Evolutionary conservation across 805 yeast genomes (phyloP).

Genomic region (Yarrowia yakushimensis): DNA sequence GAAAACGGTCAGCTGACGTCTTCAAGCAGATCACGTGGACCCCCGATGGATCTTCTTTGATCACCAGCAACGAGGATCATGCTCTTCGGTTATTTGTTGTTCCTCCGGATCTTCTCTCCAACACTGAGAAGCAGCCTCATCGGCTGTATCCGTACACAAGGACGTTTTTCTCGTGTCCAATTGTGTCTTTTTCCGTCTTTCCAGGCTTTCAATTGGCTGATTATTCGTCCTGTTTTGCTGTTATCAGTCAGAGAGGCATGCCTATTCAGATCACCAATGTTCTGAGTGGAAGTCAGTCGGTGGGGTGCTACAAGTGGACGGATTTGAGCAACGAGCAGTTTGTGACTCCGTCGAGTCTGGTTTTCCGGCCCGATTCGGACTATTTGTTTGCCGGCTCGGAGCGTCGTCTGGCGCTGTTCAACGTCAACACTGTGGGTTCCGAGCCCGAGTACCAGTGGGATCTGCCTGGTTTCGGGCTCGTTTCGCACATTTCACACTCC

Average conservation of each 20-base stretch:
- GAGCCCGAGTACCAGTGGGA: conserved; percentile 26
- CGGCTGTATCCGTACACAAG: conserved; percentile 27
- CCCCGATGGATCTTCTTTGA: conserved; percentile 32
- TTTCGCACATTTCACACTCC: not conserved
- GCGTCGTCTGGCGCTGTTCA: conserved; percentile 12
- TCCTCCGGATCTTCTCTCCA: conserved; percentile 29
- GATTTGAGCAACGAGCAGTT: conserved; percentile 7
- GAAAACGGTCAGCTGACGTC: conserved; percentile 6
- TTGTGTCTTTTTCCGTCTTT: conserved; percentile 26
- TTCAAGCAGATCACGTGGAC: conserved; percentile 30
- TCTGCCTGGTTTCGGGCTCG: not conserved
- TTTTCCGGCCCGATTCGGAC: conserved; percentile 3
- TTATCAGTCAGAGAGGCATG: conserved; percentile 28
- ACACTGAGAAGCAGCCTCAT: not conserved
- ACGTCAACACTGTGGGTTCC: conserved; percentile 19
- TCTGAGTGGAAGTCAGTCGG: not conserved
- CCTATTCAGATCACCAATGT: conserved; percentile 30
- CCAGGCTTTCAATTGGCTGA: conserved; percentile 28
- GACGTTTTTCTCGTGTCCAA: conserved; percentile 26
- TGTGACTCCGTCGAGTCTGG: not conserved
- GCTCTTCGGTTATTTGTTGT: conserved; percentile 29
- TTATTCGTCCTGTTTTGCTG: conserved; percentile 25
- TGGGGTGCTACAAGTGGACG: conserved; percentile 23
- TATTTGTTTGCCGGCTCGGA: conserved; percentile 13
- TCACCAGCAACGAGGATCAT: conserved; percentile 30